Evolutionary conservation across 345 rosid species (phyloP), one percentile per base, ranked within the genome.

Genomic region (Limnanthes douglasii): DNA sequence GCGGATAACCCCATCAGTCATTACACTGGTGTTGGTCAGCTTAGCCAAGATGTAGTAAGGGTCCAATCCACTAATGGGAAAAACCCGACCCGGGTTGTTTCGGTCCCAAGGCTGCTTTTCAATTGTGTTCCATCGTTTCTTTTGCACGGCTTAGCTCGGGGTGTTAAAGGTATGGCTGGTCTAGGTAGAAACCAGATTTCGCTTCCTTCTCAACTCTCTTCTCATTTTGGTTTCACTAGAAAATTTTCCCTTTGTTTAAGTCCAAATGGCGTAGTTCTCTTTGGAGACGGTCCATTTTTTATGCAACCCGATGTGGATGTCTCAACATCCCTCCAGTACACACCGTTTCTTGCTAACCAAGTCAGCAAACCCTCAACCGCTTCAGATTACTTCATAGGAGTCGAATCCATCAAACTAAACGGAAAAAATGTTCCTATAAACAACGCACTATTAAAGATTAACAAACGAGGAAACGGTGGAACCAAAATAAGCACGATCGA

Each of bases 261-360:
- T 16, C 53, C 64, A 5, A 50, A 44, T 0, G 70, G 70, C 1
- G 64, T 56, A 6, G 22, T 65, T 9, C 37, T 58, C 27, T 65
- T 65, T 3, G 77, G 77, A 2, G 41, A 51, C 6, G 60, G 59
- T 0, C 70, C 59, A 28, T 48, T 45, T 15, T 31, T 43, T 25
- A 26, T 66, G 23, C 67, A 48, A 26, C 70, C 68, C 0, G 27
- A 31, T 1, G 14, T 59, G 3, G 67, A 62, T 12, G 60, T 52
- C 35, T 66, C 73, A 1, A 18, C 39, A 18, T 58, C 66, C 16
- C 57, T 65, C n/a, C 41, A 28, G 8, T 60, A 59, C 65, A 70
- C 73, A 6, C 60, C 70, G 6, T 20, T 70, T 5, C 34, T 60
- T 11, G 41, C 46, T 8, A 66, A 70, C 31, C 73, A 67, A 1